Evolutionary conservation across 2,329 filamentous ascomycete genomes (phyloP).

Genomic region (Aspergillus calidoustus): DNA sequence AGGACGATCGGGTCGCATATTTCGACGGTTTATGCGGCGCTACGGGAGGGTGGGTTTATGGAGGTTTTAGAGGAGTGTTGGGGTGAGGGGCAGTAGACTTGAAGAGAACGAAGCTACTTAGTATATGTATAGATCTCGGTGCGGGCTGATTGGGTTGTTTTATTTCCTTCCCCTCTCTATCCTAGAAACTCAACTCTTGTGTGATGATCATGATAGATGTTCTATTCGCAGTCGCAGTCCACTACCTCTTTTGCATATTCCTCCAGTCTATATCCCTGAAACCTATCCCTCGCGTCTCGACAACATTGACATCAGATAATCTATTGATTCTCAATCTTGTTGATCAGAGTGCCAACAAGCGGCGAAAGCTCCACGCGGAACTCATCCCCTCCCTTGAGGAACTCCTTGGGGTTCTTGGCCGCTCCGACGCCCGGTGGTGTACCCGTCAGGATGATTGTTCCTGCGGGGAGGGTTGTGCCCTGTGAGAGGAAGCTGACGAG

Average conservation of each 20-base stretch:
- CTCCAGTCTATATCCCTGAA: neutral
- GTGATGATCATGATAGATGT: neutral
- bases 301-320: constrained; percentile 12
- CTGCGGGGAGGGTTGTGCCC: constrained; percentile 48
- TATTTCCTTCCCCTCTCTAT: no score
- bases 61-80: constrained; percentile 9
- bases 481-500: constrained; percentile 47
- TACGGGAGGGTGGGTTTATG: constrained; percentile 25
- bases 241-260: neutral
- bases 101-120: neutral
- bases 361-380: constrained; percentile 56
- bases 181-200: neutral
- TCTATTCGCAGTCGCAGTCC: neutral
- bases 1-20: constrained; percentile 31
- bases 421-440: constrained; percentile 50
- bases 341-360: constrained; percentile 55
- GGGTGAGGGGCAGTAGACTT: neutral
- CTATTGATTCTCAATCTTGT: constrained; percentile 43
- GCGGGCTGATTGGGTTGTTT: no score
- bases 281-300: neutral
- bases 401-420: constrained; percentile 47
- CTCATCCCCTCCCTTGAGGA: constrained; percentile 51
- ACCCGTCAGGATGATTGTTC: constrained; percentile 51
- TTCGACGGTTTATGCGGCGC: constrained; percentile 31
- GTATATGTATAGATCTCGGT: neutral